Conservation (phyloP, 2,329 filamentous ascomycete genomes). For the Pyrenophora seminiperda region DNA sequence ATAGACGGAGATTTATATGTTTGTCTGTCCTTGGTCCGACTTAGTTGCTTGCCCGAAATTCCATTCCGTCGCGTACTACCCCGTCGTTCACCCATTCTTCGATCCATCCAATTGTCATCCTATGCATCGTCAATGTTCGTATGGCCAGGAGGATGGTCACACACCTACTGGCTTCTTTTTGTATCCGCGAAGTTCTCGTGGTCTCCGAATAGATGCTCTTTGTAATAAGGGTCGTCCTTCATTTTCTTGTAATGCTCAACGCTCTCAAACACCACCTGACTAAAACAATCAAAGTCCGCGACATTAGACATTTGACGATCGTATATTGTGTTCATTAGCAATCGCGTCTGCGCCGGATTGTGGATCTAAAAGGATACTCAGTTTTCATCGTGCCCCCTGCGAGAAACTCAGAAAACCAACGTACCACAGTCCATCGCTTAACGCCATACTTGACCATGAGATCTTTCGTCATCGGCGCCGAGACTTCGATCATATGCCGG, state of each 20-base stretch:
- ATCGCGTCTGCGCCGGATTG: slow-evolving; percentile 45
- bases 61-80: too few relatives aligned
- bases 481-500: slow-evolving; percentile 55
- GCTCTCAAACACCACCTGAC: slow-evolving; percentile 54
- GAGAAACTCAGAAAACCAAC: too few relatives aligned
- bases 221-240: slow-evolving; percentile 58
- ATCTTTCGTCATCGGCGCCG: slow-evolving; percentile 54
- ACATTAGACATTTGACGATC: slow-evolving; percentile 57
- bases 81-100: slow-evolving; percentile 51
- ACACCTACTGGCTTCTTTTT: slow-evolving; percentile 47
- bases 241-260: slow-evolving; percentile 56
- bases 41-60: too few relatives aligned
- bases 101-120: slow-evolving; percentile 57
- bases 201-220: slow-evolving; percentile 53
- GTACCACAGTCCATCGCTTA: slow-evolving; percentile 54
- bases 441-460: slow-evolving; percentile 59
- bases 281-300: slow-evolving; percentile 58
- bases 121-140: slow-evolving; percentile 13
- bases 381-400: too few relatives aligned
- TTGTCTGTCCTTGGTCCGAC: too few relatives aligned
- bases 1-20: too few relatives aligned
- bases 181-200: slow-evolving; percentile 60
- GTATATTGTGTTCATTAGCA: slow-evolving; percentile 46
- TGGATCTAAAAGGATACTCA: too few relatives aligned
- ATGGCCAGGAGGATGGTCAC: background rate